A percentile compares a stretch with the other conserved stretches of the same genome.
phyloP scores from a whole-genome alignment of 169 alveolate genomes.

The Cryptosporidium muris region DNA sequence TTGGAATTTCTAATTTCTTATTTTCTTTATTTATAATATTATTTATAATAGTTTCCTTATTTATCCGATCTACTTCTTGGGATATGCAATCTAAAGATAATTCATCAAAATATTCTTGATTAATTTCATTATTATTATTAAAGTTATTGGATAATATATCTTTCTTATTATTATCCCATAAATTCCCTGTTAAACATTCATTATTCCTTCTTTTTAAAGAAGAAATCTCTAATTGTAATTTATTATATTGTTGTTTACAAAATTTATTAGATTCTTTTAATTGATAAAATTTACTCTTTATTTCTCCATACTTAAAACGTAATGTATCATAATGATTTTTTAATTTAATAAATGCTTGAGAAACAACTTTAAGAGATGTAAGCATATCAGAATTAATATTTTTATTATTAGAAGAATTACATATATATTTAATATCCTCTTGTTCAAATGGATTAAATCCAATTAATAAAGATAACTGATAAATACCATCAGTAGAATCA shows the following conservation, averaged over 20 bases:
- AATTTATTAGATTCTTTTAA: conserved; percentile 25
- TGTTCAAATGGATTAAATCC: conserved; percentile 60
- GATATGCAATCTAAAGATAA: too few species aligned
- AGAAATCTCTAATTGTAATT: conserved; percentile 1
- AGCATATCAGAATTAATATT: conserved; percentile 7
- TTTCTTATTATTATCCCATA: not conserved
- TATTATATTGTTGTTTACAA: conserved; percentile 19
- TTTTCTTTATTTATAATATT: too few species aligned
- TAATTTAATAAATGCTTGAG: conserved; percentile 36
- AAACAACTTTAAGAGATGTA: conserved; percentile 21
- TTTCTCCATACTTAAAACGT: conserved; percentile 15
- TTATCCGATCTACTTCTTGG: too few species aligned
- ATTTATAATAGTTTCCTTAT: too few species aligned
- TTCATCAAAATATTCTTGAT: not conserved
- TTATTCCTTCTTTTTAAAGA: not conserved
- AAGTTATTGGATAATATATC: not conserved
- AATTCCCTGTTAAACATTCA: too few species aligned
- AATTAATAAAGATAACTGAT: conserved; percentile 16
- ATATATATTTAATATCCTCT: not conserved
- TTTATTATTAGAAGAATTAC: not conserved
- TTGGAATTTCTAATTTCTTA: too few species aligned
- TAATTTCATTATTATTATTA: not conserved
- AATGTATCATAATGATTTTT: conserved; percentile 6
- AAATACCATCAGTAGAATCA: conserved; percentile 1
- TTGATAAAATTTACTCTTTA: conserved; percentile 34